Percentiles rank a stretch among this genome's conserved stretches.
Evolutionary conservation across 2,329 filamentous ascomycete genomes (phyloP).

Genomic region (Dothideomycetes sp.): DNA sequence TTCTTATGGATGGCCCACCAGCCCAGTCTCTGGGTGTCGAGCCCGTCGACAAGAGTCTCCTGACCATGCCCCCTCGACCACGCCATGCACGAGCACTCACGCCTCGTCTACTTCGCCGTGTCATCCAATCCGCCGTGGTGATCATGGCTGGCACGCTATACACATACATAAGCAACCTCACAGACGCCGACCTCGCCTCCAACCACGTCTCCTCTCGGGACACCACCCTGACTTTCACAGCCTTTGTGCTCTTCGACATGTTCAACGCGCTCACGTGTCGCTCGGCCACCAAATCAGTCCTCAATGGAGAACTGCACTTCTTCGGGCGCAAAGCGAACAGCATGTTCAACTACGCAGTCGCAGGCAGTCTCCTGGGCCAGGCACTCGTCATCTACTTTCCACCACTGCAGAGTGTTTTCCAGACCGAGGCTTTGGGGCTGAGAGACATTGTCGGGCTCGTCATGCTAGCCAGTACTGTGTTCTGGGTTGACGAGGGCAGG

Average conservation of each 20-base stretch:
- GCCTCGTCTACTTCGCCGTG: constrained; percentile 65
- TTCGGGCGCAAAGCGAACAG: constrained; percentile 72
- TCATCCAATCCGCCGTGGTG: constrained; percentile 74
- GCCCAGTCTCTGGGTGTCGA: constrained; percentile 96
- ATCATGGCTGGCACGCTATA: constrained; percentile 89
- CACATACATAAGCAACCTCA: constrained; percentile 88
- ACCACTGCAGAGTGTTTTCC: constrained; percentile 86
- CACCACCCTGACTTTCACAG: constrained; percentile 98
- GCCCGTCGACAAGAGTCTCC: constrained; percentile 85
- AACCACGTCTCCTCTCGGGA: constrained; percentile 73
- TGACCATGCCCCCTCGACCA: constrained; percentile 78
- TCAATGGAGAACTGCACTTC: constrained; percentile 58
- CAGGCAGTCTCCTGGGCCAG: constrained; percentile 74
- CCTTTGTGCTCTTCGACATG: constrained; percentile 99
- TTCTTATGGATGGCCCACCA: constrained; percentile 97
- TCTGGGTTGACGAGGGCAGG: constrained; percentile 85
- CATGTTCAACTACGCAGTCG: constrained; percentile 94
- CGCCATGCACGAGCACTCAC: constrained; percentile 90
- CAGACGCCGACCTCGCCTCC: constrained; percentile 49
- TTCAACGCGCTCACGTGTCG: constrained; percentile 94
- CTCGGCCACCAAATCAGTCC: constrained; percentile 78
- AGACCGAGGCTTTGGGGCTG: constrained; percentile 74
- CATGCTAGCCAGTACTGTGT: constrained; percentile 73
- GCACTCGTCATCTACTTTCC: constrained; percentile 89
- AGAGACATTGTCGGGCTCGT: constrained; percentile 65